Evolutionary conservation across 768 basidiomycete species (phyloP).

Genomic region (Kwoniella shandongensis): DNA sequence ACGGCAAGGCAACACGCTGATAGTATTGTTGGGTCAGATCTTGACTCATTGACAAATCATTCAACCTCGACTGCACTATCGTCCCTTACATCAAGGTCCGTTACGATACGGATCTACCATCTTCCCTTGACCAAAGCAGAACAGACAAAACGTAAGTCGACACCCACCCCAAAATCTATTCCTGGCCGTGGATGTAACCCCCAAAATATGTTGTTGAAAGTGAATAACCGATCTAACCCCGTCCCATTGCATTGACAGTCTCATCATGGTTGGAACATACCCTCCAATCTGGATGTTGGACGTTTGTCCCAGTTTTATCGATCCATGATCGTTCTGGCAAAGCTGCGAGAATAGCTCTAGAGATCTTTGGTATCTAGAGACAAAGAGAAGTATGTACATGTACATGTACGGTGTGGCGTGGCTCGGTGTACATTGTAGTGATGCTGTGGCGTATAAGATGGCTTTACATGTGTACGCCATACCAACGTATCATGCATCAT

Average conservation of each 20-base stretch:
- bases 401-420: neutral
- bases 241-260: too few relatives aligned
- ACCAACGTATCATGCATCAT: too few relatives aligned
- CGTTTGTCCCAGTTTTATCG: constrained; percentile 24
- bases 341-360: constrained; percentile 15
- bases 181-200: too few relatives aligned
- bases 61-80: neutral
- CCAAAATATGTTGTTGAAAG: too few relatives aligned
- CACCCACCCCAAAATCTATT: neutral
- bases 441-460: neutral
- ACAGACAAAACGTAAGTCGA: neutral
- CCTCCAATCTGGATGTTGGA: neutral
- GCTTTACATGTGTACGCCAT: too few relatives aligned
- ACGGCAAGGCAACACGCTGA: too few relatives aligned
- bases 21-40: constrained; percentile 1
- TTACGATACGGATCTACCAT: constrained; percentile 14
- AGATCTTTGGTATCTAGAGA: constrained; percentile 30
- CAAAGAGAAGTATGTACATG: too few relatives aligned
- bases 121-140: neutral
- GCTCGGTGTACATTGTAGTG: neutral
- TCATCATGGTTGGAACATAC: too few relatives aligned
- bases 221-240: too few relatives aligned
- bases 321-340: constrained; percentile 17
- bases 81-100: neutral
- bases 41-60: neutral